Evolutionary conservation across 164 flowering plant species (phyloP), one percentile per base, ranked within the genome.

Genomic region (Echeveria elegans): DNA sequence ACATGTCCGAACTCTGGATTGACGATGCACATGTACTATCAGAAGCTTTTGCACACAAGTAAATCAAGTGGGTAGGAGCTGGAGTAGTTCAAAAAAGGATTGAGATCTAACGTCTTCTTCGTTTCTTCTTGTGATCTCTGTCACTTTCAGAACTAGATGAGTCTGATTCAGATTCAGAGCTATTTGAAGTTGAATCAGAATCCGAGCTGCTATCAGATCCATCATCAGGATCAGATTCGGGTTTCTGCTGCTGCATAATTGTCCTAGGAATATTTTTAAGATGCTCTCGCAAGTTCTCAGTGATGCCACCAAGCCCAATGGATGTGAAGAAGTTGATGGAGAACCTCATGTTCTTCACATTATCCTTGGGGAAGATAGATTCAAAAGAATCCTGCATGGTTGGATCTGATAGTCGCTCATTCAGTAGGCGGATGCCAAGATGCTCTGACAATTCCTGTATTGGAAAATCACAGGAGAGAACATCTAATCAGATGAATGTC

Each of bases 301-400:
- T 89, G 62, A 89, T 83, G 38, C 97, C 95, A 70, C 96, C 93
- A 61, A 91, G 90, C 38, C 99, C 97, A 72, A 91, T 89, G 31
- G 99, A 94, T 7, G 97, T 94, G 70, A 94, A 94, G 69, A 89
- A 89, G 72, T 89, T 94, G 56, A 94, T 94, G 0, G 96, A 61
- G 69, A 94, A 94, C 18, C 95, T 77, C 0, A 97, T 87, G 76
- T 94, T 94, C 72, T 86, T 89, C 0, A 96, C 97, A 68, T 87
- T 91, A 60, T 94, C 99, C 73, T 59, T 89, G 0, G 96, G 97
- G 72, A 94, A 91, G 18, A 89, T 89, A 0, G 99, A 86, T 31
- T 88, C 96, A 43, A 88, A 87, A 0, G 89, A 85, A 0, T 86
- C 95, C 69, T 80, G 88, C 97, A 89, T 88, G 9, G 81, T 48